Base-by-base conservation (phyloP, 2,329 filamentous ascomycete species). In the Penicillium sclerotiorum region DNA sequence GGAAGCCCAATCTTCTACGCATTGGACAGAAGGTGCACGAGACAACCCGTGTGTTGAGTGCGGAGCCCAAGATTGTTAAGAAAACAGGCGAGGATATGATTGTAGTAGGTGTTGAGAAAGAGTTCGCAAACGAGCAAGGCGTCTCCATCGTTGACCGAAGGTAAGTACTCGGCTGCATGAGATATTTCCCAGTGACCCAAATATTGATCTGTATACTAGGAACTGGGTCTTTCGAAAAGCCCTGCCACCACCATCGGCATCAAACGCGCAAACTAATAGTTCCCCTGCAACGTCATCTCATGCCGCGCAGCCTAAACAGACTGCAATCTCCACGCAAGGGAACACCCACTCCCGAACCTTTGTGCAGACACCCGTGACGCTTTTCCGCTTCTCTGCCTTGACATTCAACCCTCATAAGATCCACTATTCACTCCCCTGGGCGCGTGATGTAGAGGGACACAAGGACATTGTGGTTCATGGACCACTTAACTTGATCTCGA, bases 91-190 rank as follows among this genome's bases (percentile, higher is more conserved):
- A 80, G 25, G 80, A 82, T 53, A 87, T 87, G 84, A 74, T 87
- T 0, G 75, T 87, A 1, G 84, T 87, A 0, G 77, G 83, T 1
- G 80, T 88, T 0, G 78, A 84, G 65, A 87, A 87, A 69, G 75
- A 78, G 50, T 80, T 84, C 48, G 72, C 75, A 61, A 79, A 78
- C 30, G 72, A 75, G 5, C 57, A 73, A 17, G 83, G 81, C 0
- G 56, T 81, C 37, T 76, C 76, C 0, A 57, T 87, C 22, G 64
- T 79, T 27, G 85, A 87, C 64, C 72, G 72, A 57, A 73, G 85
- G 72, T 80, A 55, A 40, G 62, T 45, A n/a, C 9, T 32, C 13
- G 15, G 8, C n/a, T 9, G 15, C 21, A n/a, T 12, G 4, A 4
- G 12, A 15, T n/a, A 22, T 4, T 22, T 9, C 11, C 5, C 22